These are phyloP conservation scores for Vitis amurensis DNA, from an alignment of 164 flowering plant genomes.

Conservation along the genomic window DNA sequence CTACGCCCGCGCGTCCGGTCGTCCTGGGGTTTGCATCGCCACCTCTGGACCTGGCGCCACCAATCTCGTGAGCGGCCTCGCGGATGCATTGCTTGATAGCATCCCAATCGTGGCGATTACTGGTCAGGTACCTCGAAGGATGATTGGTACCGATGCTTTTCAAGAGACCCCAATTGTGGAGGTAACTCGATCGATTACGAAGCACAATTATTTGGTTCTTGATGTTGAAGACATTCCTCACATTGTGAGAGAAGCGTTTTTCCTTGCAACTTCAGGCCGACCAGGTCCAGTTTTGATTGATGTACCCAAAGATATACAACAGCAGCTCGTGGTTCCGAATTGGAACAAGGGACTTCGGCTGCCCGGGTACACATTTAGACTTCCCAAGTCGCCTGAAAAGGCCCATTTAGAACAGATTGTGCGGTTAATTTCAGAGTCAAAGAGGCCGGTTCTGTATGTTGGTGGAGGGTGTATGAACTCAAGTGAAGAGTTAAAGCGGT, in stretches of 20 bases:
- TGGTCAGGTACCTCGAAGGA: slow-evolving; percentile 66
- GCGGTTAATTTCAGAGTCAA: slow-evolving; percentile 54
- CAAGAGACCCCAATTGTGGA: slow-evolving; percentile 79
- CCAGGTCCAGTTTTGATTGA: slow-evolving; percentile 76
- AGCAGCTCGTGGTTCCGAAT: slow-evolving; percentile 53
- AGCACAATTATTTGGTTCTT: slow-evolving; percentile 68
- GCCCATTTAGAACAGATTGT: slow-evolving; percentile 51
- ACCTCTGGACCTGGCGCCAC: slow-evolving; percentile 86
- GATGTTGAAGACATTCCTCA: slow-evolving; percentile 64
- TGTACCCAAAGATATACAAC: slow-evolving; percentile 68
- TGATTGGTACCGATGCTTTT: slow-evolving; percentile 78
- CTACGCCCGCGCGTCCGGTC: slow-evolving; percentile 62
- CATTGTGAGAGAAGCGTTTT: slow-evolving; percentile 57
- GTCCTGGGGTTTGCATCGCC: slow-evolving; percentile 68
- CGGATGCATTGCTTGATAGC: slow-evolving; percentile 69
- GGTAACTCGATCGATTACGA: slow-evolving; percentile 72
- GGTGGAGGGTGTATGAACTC: slow-evolving; percentile 78
- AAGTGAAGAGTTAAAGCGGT: slow-evolving; percentile 49
- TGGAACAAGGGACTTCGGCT: slow-evolving; percentile 49
- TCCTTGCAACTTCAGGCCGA: slow-evolving; percentile 51
- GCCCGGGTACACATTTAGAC: slow-evolving; percentile 47
- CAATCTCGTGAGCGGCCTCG: slow-evolving; percentile 71
- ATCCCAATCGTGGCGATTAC: slow-evolving; percentile 61
- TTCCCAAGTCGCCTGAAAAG: slow-evolving; percentile 39
- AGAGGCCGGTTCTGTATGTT: slow-evolving; percentile 63